Conservation (phyloP, 495 filamentous ascomycete genomes). For the Aspergillus avenaceus region DNA sequence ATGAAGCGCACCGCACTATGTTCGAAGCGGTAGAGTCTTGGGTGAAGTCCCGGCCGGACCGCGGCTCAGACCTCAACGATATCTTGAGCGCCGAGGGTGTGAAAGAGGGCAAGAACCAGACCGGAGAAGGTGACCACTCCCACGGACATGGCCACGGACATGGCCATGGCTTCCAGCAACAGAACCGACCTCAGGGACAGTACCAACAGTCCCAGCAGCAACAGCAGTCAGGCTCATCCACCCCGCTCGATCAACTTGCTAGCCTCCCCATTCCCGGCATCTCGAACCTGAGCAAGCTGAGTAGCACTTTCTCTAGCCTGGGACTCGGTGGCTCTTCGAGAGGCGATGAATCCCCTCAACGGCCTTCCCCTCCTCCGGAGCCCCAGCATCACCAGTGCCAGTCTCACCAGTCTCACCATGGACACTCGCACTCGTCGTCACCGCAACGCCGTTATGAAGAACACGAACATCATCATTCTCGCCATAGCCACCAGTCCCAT, state of each 20-base stretch:
- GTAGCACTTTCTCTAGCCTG: constrained; percentile 33
- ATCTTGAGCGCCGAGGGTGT: constrained; percentile 79
- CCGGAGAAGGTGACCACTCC: constrained; percentile 31
- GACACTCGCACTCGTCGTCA: not conserved
- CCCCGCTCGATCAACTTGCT: constrained; percentile 37
- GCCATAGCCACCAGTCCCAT: not conserved
- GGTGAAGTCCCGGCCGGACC: constrained; percentile 61
- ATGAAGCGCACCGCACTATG: constrained; percentile 82
- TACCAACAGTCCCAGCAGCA: constrained; percentile 17
- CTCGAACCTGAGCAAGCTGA: constrained; percentile 34
- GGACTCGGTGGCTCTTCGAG: constrained; percentile 41
- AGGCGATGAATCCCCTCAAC: constrained; percentile 14
- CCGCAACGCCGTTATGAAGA: not conserved
- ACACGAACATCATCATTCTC: not conserved
- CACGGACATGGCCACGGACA: constrained; percentile 13
- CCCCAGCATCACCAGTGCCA: constrained; percentile 6
- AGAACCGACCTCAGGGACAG: constrained; percentile 6
- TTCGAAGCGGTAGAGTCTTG: constrained; percentile 76
- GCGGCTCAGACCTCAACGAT: constrained; percentile 59
- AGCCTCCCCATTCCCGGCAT: constrained; percentile 41
- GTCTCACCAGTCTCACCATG: constrained; percentile 6
- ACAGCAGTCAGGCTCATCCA: constrained; percentile 21
- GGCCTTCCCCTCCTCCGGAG: constrained; percentile 1
- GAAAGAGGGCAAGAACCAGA: constrained; percentile 70
- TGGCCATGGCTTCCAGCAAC: constrained; percentile 12